Conservation (phyloP, 2,329 filamentous ascomycete genomes). For the Fusarium sp. region DNA sequence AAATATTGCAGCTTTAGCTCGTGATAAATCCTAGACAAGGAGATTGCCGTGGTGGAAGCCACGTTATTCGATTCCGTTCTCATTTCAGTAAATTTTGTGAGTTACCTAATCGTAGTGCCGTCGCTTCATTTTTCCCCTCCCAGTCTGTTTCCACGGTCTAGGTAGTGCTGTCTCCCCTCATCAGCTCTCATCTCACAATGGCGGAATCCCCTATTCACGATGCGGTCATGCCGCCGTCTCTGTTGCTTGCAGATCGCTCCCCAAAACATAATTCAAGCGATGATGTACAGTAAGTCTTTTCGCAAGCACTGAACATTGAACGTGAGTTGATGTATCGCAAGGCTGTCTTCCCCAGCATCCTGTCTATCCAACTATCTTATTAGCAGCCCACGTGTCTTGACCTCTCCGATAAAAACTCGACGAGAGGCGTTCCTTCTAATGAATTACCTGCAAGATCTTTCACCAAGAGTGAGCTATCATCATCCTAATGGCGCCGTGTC, state of each 20-base stretch:
- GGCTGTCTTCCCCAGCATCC: not conserved
- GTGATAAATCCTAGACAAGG: accelerated
- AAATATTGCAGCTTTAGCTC: no score
- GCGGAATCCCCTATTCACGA: not conserved
- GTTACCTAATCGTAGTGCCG: not conserved
- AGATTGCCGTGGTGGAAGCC: no score
- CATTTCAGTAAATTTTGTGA: not conserved
- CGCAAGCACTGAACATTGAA: accelerated
- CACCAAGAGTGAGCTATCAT: not conserved
- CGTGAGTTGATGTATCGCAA: not conserved
- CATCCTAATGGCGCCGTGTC: not conserved
- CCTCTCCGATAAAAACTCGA: not conserved
- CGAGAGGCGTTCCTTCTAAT: not conserved
- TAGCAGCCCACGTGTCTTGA: not conserved
- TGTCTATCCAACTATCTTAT: not conserved
- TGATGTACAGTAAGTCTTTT: not conserved
- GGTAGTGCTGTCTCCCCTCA: not conserved
- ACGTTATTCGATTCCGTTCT: no score
- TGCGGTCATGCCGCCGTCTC: not conserved
- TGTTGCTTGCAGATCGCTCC: not conserved
- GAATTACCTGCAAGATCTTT: not conserved
- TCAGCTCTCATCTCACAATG: not conserved
- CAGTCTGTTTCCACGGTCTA: no score
- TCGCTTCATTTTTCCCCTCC: no score
- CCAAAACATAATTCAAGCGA: not conserved